phyloP scores from a whole-genome alignment of 306 rosid genomes.

The Adenanthera pavonina region DNA sequence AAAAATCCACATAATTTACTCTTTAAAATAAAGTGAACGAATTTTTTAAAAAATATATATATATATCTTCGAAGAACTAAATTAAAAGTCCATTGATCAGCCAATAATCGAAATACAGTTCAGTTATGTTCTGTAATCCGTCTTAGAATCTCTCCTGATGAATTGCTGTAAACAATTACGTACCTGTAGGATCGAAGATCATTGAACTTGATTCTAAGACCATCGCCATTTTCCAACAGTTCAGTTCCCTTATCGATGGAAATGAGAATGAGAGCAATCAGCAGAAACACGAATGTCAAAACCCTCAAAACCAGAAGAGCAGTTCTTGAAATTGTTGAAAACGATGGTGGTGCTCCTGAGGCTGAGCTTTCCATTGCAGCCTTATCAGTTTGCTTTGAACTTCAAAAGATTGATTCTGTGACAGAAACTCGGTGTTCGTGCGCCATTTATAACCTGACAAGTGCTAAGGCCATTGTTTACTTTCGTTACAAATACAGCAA shows the following conservation, averaged over 20 bases:
- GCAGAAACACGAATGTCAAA: constrained; percentile 49
- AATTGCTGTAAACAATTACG: not conserved
- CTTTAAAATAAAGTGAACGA: too few relatives aligned
- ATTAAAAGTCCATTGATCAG: not conserved
- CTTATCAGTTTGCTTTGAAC: not conserved
- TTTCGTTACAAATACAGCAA: not conserved
- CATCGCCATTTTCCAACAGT: accelerated
- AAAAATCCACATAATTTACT: not conserved
- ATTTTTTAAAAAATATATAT: too few relatives aligned
- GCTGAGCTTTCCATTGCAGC: constrained; percentile 26
- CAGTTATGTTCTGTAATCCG: too few relatives aligned
- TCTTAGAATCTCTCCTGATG: too few relatives aligned
- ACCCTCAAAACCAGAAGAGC: constrained; percentile 54
- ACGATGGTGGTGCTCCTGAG: constrained; percentile 21
- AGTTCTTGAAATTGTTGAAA: constrained; percentile 47
- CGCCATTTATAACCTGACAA: constrained; percentile 26
- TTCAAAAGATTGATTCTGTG: not conserved
- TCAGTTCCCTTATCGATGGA: constrained; percentile 28
- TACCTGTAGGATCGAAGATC: constrained; percentile 55
- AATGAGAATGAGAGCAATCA: constrained; percentile 57
- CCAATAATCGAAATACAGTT: not conserved
- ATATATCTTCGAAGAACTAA: too few relatives aligned
- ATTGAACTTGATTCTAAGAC: constrained; percentile 29
- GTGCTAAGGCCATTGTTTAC: not conserved
- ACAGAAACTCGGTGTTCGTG: not conserved